Percentiles rank a stretch among this genome's conserved stretches.
Conservation (phyloP, 257 asterid genomes). For the Ligustrum vulgare region DNA sequence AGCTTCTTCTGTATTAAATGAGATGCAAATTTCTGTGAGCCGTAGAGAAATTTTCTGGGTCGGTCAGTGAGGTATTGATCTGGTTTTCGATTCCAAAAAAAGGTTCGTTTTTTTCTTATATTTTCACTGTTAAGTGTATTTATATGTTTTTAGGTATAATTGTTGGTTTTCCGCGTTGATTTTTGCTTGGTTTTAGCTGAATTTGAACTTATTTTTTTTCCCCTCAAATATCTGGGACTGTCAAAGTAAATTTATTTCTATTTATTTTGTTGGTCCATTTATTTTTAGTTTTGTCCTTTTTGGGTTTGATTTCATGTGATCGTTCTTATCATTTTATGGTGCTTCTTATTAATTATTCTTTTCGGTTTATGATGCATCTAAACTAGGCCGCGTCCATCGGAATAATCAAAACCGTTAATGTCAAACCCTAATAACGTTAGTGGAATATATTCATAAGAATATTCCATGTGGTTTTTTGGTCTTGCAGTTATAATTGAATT, state of each 20-base stretch:
- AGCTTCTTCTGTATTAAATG: conserved; percentile 9
- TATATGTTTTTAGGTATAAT: background rate
- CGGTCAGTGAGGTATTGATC: conserved; percentile 31
- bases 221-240: background rate
- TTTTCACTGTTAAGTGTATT: conserved; percentile 13
- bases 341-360: background rate
- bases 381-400: background rate
- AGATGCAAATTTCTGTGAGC: conserved; percentile 5
- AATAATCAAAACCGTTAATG: background rate
- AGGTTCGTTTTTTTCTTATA: conserved; percentile 20
- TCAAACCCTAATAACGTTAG: background rate
- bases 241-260: conserved; percentile 28
- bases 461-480: background rate
- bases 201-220: conserved; percentile 28
- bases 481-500: background rate
- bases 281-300: background rate
- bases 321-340: background rate
- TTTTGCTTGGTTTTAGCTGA: conserved; percentile 27
- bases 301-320: background rate
- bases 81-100: conserved; percentile 28
- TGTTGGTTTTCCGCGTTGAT: background rate
- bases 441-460: background rate
- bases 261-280: conserved; percentile 30
- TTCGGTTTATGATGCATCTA: background rate
- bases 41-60: conserved; percentile 12